Evolutionary conservation across 768 basidiomycete species (phyloP), one percentile per base, ranked within the genome.

Genomic region (Antrodiella citrinella): DNA sequence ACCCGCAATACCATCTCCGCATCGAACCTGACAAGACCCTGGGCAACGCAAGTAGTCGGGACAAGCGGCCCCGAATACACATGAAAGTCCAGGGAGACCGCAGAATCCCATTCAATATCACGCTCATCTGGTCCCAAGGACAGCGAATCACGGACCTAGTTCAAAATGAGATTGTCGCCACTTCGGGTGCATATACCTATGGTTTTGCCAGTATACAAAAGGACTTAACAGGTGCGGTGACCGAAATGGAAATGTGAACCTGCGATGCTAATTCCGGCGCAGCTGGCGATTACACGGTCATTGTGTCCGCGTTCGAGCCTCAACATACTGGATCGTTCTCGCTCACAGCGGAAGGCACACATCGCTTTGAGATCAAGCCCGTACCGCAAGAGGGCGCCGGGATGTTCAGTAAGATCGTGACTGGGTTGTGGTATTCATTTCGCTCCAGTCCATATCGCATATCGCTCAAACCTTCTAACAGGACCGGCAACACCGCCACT

Each of bases 341-440:
- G 1, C 64, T 96, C 21, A 72, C 72, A 20, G 66, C 91, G 2
- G 79, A 86, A 45, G 78, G 84, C 50, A 76, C 81, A 1, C 62
- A 64, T 51, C 73, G 77, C 1, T 74, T 93, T 47, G 78, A 82
- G 15, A 53, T 96, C 20, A 69, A 69, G 45, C 56, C 78, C 0
- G 84, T 96, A 20, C 80, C 84, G 0, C 79, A 84, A 51, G 95
- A 98, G 68, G 93, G 91, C 0, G 90, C 92, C 0, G 94, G 93
- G 0, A 90, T 96, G 91, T 95, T 85, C 62, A 68, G 67, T 19
- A 84, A 87, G 56, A 61, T 72, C 0, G 57, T 85, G 2, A 75
- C 69, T n/a, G 91, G 90, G 3, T 67, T 72, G 35, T 98, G 94
- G 94, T n/a, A n/a, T n/a, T n/a, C n/a, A n/a, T n/a, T n/a, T n/a